These are phyloP conservation scores for Leucosporidium yakuticum DNA, from an alignment of 768 basidiomycete genomes.

Conservation along the genomic window DNA sequence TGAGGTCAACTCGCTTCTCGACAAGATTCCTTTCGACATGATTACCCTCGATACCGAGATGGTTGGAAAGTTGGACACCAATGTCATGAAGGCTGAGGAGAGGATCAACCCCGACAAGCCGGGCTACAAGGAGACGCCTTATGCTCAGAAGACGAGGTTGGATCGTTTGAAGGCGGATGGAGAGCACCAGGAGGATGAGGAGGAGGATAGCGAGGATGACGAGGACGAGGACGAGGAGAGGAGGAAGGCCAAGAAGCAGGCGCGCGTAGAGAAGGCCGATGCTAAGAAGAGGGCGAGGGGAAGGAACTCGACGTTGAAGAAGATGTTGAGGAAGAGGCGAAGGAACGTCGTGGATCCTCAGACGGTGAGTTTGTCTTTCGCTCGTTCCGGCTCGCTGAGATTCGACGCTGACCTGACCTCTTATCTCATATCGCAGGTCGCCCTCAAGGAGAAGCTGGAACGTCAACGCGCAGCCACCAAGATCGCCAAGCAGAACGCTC, in stretches of 20 bases:
- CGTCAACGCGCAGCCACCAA: slow-evolving; percentile 41
- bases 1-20: slow-evolving; percentile 81
- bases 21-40: slow-evolving; percentile 92
- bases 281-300: slow-evolving; percentile 75
- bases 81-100: slow-evolving; percentile 18
- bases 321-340: slow-evolving; percentile 77
- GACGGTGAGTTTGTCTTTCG: slow-evolving; percentile 44
- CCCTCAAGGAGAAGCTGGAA: slow-evolving; percentile 61
- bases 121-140: slow-evolving; percentile 51
- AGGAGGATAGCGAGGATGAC: slow-evolving; percentile 43
- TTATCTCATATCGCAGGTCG: slow-evolving; percentile 39
- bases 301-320: slow-evolving; percentile 61
- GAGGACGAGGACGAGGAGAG: slow-evolving; percentile 43
- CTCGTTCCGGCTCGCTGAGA: not conserved
- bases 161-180: slow-evolving; percentile 55
- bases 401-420: not conserved
- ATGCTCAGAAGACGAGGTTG: slow-evolving; percentile 66
- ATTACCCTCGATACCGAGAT: slow-evolving; percentile 57
- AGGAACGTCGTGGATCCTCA: slow-evolving; percentile 87
- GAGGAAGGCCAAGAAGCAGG: slow-evolving; percentile 16
- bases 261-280: slow-evolving; percentile 45
- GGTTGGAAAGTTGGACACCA: slow-evolving; percentile 40
- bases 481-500: slow-evolving; percentile 25
- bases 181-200: slow-evolving; percentile 45
- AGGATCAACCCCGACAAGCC: slow-evolving; percentile 39